Evolutionary conservation across 306 rosid species (phyloP).

Genomic region (Quercus dentata): DNA sequence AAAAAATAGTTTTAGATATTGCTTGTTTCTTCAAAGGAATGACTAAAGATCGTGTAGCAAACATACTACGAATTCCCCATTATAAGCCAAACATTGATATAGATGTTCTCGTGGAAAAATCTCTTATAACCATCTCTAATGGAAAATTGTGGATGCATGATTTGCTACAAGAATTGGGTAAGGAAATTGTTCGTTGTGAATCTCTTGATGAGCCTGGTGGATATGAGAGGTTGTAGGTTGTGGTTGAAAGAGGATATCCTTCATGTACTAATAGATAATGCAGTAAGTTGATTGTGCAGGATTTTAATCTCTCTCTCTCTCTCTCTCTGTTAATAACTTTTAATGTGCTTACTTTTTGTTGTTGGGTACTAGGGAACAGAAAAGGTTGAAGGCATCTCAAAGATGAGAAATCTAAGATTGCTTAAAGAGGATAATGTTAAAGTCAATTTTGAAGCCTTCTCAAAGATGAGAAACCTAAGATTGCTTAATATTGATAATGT

Average conservation of each 20-base stretch:
- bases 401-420: no score
- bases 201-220: not conserved
- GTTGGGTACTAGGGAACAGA: no score
- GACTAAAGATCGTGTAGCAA: not conserved
- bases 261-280: not conserved
- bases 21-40: not conserved
- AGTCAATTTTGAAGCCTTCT: no score
- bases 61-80: no score
- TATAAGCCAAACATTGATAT: not conserved
- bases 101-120: not conserved
- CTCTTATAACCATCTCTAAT: not conserved
- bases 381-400: no score
- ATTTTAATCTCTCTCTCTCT: no score
- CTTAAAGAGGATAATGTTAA: no score
- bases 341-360: no score
- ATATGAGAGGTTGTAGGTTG: not conserved
- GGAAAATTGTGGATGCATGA: not conserved
- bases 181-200: slow-evolving; percentile 2
- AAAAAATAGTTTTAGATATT: not conserved
- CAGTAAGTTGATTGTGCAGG: not conserved
- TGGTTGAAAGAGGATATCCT: not conserved
- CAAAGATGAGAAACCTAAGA: no score
- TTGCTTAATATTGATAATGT: no score
- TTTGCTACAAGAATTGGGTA: slow-evolving; percentile 4
- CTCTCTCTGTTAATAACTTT: no score